These are phyloP conservation scores for Diaporthe amygdali DNA, from an alignment of 2,329 filamentous ascomycete genomes.

Conservation along the genomic window DNA sequence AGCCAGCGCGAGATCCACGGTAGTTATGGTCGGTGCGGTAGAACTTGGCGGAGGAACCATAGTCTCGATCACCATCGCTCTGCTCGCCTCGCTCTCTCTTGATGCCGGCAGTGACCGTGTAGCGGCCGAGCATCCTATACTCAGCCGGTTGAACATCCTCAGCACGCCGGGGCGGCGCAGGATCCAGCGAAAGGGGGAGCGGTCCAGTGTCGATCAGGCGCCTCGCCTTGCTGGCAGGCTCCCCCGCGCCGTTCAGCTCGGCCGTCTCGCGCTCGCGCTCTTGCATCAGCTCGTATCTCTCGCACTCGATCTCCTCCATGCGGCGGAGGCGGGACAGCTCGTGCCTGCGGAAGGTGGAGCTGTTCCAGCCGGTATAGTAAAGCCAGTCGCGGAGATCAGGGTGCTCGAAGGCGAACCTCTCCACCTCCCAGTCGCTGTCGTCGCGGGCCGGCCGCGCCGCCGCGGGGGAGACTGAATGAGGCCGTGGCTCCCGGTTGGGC, in stretches of 20 bases:
- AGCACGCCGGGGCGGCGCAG: background rate
- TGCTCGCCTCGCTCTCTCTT: background rate
- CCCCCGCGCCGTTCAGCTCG: background rate
- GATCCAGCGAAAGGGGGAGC: background rate
- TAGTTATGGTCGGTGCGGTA: background rate
- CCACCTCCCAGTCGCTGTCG: background rate
- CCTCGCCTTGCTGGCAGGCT: background rate
- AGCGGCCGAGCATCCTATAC: background rate
- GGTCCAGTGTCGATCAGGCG: no score
- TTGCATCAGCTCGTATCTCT: background rate
- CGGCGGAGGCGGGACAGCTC: constrained; percentile 9
- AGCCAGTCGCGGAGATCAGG: constrained; percentile 14
- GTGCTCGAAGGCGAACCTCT: background rate
- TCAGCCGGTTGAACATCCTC: background rate
- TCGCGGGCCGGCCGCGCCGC: background rate
- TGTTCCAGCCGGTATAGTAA: background rate
- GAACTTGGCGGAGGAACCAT: background rate
- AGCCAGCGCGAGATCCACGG: background rate
- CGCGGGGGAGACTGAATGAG: background rate
- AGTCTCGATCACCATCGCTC: background rate
- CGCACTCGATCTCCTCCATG: constrained; percentile 2
- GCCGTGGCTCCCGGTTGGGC: background rate
- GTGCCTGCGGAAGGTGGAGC: background rate
- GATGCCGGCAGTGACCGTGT: background rate
- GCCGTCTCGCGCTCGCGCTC: background rate